phyloP scores from a whole-genome alignment of 257 asterid genomes.

The Scutellaria galericulata region DNA sequence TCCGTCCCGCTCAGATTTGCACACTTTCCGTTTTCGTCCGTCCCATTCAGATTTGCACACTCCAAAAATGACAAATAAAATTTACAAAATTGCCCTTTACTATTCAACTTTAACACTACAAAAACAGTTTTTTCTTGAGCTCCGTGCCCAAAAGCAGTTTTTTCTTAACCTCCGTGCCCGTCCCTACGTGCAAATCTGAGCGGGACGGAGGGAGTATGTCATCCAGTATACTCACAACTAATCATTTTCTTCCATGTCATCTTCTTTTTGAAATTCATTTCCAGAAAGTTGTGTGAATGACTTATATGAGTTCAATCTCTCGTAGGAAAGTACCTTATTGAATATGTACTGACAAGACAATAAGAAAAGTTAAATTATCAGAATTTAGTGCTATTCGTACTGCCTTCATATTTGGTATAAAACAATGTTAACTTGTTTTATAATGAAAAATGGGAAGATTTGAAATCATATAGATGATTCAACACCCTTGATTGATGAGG shows the following conservation, averaged over 20 bases:
- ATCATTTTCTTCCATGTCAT: not conserved
- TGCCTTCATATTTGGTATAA: not conserved
- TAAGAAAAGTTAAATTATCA: not conserved
- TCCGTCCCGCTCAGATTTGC: too few relatives aligned
- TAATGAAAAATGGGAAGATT: not conserved
- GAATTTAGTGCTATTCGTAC: not conserved
- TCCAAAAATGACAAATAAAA: too few relatives aligned
- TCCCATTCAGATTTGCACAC: too few relatives aligned
- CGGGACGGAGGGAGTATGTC: too few relatives aligned
- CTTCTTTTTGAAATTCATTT: conserved; percentile 17
- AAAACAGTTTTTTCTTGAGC: too few relatives aligned
- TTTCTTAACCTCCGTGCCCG: too few relatives aligned
- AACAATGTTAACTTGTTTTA: not conserved
- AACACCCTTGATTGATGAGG: conserved; percentile 5
- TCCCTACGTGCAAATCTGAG: too few relatives aligned
- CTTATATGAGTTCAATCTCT: conserved; percentile 6
- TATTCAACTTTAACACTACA: too few relatives aligned
- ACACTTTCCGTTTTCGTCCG: too few relatives aligned
- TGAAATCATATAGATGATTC: not conserved
- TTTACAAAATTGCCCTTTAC: too few relatives aligned
- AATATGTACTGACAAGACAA: not conserved
- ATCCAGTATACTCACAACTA: not conserved
- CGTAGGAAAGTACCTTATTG: not conserved
- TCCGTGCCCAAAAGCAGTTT: too few relatives aligned
- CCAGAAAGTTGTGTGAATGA: conserved; percentile 15